phyloP scores from a whole-genome alignment of 306 rosid genomes.

The Quercus berberidifolia region DNA sequence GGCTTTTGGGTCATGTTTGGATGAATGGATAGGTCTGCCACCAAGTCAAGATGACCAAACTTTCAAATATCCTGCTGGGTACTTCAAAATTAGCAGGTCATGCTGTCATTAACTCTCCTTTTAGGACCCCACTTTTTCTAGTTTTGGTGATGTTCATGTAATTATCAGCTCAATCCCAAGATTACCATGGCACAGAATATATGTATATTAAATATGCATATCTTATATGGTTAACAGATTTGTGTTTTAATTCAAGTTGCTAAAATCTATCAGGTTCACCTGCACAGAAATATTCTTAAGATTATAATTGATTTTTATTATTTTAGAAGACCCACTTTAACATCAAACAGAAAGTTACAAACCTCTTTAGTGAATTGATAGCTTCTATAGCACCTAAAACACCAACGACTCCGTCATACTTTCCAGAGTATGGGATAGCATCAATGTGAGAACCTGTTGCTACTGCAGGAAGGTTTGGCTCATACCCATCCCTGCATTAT shows the following conservation, averaged over 20 bases:
- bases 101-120: constrained; percentile 1
- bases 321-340: neutral
- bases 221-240: neutral
- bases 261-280: constrained; percentile 9
- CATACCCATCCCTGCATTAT: constrained; percentile 66
- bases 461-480: constrained; percentile 76
- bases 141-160: neutral
- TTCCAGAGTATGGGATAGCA: constrained; percentile 96
- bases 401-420: constrained; percentile 95
- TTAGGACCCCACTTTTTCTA: neutral
- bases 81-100: constrained; percentile 3
- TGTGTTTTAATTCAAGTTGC: neutral
- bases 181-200: neutral
- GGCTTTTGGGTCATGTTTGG: neutral
- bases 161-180: neutral
- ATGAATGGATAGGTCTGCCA: neutral
- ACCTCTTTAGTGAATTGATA: constrained; percentile 81
- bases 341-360: constrained; percentile 18
- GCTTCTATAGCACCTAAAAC: constrained; percentile 99
- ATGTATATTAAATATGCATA: neutral
- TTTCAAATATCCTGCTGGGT: neutral
- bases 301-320: neutral
- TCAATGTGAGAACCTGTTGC: constrained; percentile 95
- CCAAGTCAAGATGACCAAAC: neutral
- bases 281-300: constrained; percentile 8